A percentile compares a stretch with the other conserved stretches of the same genome.
Evolutionary conservation across 2,329 filamentous ascomycete genomes (phyloP).

Genomic region (Trichoderma hamatum): DNA sequence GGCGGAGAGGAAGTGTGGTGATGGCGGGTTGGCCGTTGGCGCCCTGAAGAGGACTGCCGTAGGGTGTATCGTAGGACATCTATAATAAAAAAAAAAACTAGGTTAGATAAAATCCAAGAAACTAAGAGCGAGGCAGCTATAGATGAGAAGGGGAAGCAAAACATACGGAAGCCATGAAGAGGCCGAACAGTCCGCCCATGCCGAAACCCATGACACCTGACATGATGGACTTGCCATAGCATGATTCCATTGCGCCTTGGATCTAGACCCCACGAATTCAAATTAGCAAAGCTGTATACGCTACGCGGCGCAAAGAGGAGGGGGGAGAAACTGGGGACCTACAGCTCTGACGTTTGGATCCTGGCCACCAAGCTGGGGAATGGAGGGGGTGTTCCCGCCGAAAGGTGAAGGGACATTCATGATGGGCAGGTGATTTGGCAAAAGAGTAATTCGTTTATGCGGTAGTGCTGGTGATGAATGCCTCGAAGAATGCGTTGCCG

Average conservation of each 20-base stretch:
- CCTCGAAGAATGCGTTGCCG: not conserved
- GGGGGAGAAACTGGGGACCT: slow-evolving; percentile 32
- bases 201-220: slow-evolving; percentile 93
- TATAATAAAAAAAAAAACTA: slow-evolving; percentile 40
- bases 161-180: slow-evolving; percentile 96
- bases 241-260: slow-evolving; percentile 87
- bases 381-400: slow-evolving; percentile 30
- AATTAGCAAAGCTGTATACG: not conserved
- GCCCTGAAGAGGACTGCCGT: slow-evolving; percentile 56
- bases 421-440: not conserved
- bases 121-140: not conserved
- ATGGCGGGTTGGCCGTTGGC: slow-evolving; percentile 44
- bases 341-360: slow-evolving; percentile 58
- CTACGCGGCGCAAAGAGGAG: not conserved
- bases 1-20: slow-evolving; percentile 71
- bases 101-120: slow-evolving; percentile 26
- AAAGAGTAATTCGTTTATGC: not conserved
- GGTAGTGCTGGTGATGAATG: not conserved
- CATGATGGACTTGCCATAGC: slow-evolving; percentile 83
- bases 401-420: slow-evolving; percentile 47
- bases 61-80: slow-evolving; percentile 98
- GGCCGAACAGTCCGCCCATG: slow-evolving; percentile 88
- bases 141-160: not conserved
- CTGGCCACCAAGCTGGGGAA: slow-evolving; percentile 42
- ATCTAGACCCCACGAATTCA: slow-evolving; percentile 56